phyloP scores from a whole-genome alignment of 2,329 filamentous ascomycete genomes.

The Fusarium nelsonii region DNA sequence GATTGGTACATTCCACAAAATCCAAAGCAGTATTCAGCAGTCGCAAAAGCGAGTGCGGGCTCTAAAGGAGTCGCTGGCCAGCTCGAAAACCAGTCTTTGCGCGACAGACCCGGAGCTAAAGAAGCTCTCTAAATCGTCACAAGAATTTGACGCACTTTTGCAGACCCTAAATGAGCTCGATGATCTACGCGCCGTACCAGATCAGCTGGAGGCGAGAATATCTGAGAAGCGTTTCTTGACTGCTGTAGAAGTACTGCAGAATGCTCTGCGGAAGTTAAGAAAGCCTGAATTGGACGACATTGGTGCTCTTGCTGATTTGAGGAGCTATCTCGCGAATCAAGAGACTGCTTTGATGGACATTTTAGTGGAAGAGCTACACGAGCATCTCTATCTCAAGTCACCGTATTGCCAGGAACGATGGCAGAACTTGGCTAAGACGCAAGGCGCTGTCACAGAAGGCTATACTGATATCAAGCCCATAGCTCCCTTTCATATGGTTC shows the following conservation, averaged over 20 bases:
- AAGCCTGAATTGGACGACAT: conserved; percentile 93
- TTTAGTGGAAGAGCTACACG: conserved; percentile 95
- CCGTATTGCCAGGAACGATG: conserved; percentile 97
- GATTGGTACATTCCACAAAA: conserved; percentile 98
- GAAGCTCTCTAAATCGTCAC: conserved; percentile 86
- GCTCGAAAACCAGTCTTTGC: conserved; percentile 84
- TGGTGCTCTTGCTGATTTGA: conserved; percentile 86
- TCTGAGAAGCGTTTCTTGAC: conserved; percentile 95
- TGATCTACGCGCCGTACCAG: conserved; percentile 87
- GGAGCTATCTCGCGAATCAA: conserved; percentile 91
- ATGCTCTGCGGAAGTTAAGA: conserved; percentile 83
- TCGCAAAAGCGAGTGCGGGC: conserved; percentile 87
- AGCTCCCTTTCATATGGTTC: conserved; percentile 68
- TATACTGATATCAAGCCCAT: conserved; percentile 61
- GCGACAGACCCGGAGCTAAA: conserved; percentile 91
- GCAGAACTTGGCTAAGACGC: conserved; percentile 82
- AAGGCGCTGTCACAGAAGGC: conserved; percentile 65
- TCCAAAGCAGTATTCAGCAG: conserved; percentile 89
- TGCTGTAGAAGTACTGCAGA: conserved; percentile 91
- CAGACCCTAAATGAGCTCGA: conserved; percentile 87
- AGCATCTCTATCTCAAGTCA: conserved; percentile 96
- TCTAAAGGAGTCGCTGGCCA: conserved; percentile 84
- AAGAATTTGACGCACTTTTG: conserved; percentile 90
- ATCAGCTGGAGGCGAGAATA: conserved; percentile 92
- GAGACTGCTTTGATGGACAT: conserved; percentile 94